These are phyloP conservation scores for Manihot esculenta DNA, from an alignment of 441 rosid genomes.

Conservation along the genomic window DNA sequence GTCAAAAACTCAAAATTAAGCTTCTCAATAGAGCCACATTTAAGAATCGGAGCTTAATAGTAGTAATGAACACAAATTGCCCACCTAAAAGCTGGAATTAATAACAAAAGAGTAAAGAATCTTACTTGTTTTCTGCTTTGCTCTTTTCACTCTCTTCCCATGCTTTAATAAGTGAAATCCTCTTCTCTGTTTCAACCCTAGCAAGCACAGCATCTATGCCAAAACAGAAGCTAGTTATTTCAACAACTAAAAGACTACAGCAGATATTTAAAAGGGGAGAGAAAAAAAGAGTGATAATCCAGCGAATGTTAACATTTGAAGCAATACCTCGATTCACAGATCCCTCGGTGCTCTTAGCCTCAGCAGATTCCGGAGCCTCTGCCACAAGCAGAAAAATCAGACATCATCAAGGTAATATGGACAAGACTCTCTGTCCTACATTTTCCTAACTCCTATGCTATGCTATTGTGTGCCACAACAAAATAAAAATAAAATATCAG, in stretches of 20 bases:
- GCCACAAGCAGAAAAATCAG: conserved; percentile 18
- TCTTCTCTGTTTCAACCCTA: conserved; percentile 82
- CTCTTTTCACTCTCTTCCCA: conserved; percentile 96
- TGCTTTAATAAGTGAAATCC: conserved; percentile 70
- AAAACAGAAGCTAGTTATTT: not conserved
- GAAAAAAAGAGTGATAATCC: not conserved
- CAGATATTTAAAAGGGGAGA: not conserved
- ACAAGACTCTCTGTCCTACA: not conserved
- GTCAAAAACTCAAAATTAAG: not conserved
- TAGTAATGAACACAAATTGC: not conserved
- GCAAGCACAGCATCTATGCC: conserved; percentile 71
- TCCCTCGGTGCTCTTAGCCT: conserved; percentile 43
- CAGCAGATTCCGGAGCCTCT: conserved; percentile 43
- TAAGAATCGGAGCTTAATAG: not conserved
- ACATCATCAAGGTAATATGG: not conserved
- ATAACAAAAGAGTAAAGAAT: not conserved
- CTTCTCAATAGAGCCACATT: not conserved
- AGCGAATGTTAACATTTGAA: not conserved
- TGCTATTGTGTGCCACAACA: too few relatives aligned
- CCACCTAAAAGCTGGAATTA: not conserved
- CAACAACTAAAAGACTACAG: not conserved
- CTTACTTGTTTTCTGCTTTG: conserved; percentile 88
- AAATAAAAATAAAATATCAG: too few relatives aligned
- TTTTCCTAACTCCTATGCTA: too few relatives aligned
- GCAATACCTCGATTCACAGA: conserved; percentile 52